Percentiles rank a stretch among this genome's conserved stretches.
phyloP scores from a whole-genome alignment of 2,329 filamentous ascomycete species.

The Herpotrichia juniperi region DNA sequence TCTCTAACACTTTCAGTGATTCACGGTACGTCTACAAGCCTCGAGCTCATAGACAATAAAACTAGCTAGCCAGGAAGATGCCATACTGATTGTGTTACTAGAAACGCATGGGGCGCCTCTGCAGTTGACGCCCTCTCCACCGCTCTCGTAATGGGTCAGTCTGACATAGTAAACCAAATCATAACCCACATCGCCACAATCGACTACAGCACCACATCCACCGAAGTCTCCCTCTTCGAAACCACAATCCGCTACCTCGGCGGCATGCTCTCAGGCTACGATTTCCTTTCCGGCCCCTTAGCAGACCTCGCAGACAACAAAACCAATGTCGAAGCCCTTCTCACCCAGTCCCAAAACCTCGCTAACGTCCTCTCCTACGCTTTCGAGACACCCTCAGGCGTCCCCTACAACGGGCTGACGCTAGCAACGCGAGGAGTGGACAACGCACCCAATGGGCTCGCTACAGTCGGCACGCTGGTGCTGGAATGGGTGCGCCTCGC shows the following conservation, averaged over 20 bases:
- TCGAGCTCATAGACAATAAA: no score
- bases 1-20: conserved; percentile 69
- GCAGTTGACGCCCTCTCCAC: conserved; percentile 82
- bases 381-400: conserved; percentile 76
- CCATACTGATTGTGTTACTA: conserved; percentile 42
- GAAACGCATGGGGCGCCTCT: conserved; percentile 84
- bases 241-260: conserved; percentile 89
- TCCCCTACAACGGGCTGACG: conserved; percentile 73
- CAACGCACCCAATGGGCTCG: conserved; percentile 70
- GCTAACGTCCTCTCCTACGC: conserved; percentile 77
- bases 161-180: conserved; percentile 71
- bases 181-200: conserved; percentile 73
- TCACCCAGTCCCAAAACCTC: conserved; percentile 71
- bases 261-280: conserved; percentile 77
- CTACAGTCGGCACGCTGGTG: conserved; percentile 77
- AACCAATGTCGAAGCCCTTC: conserved; percentile 62
- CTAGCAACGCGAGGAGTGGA: conserved; percentile 59
- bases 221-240: conserved; percentile 78
- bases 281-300: conserved; percentile 73
- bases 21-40: conserved; percentile 64
- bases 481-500: conserved; percentile 85
- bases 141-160: conserved; percentile 76
- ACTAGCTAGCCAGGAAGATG: no score
- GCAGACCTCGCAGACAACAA: conserved; percentile 55
- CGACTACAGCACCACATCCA: conserved; percentile 67